phyloP scores from a whole-genome alignment of 2,329 filamentous ascomycete genomes.

The Trichoderma koningiopsis region DNA sequence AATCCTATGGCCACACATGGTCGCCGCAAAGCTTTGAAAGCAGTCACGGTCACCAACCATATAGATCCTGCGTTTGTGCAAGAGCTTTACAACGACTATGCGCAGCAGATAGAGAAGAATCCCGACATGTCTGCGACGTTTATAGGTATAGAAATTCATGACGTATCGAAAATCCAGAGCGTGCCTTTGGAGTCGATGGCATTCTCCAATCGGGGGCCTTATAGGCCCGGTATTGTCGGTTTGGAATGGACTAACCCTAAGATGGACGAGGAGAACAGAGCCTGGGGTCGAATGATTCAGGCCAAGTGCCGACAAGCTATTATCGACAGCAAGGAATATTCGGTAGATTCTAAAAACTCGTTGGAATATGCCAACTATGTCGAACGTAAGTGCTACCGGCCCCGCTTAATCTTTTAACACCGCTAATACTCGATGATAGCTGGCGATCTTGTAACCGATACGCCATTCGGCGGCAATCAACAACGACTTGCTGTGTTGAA shows the following conservation, averaged over 20 bases:
- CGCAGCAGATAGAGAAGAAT: conserved; percentile 34
- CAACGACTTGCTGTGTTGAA: not conserved
- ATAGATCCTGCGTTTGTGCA: conserved; percentile 31
- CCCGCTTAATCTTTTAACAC: not conserved
- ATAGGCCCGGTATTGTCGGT: not conserved
- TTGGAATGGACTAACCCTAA: conserved; percentile 4
- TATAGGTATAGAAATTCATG: conserved; percentile 46
- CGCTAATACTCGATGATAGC: not conserved
- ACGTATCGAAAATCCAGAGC: conserved; percentile 34
- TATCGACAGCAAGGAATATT: not conserved
- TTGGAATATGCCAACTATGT: conserved; percentile 21
- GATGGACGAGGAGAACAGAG: conserved; percentile 7
- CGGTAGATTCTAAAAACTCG: not conserved
- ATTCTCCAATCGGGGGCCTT: conserved; percentile 14
- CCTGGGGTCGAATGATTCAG: conserved; percentile 6
- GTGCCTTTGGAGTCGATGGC: conserved; percentile 40
- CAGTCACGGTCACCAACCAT: conserved; percentile 46
- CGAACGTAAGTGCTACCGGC: not conserved
- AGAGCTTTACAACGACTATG: conserved; percentile 27
- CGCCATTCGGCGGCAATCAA: conserved; percentile 3
- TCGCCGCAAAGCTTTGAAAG: conserved; percentile 43
- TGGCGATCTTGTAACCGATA: conserved; percentile 2
- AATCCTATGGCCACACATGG: conserved; percentile 37
- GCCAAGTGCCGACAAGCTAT: conserved; percentile 10
- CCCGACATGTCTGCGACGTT: conserved; percentile 31